Evolutionary conservation across 495 filamentous ascomycete species (phyloP), one percentile per base, ranked within the genome.

Genomic region (Lasiosphaeria miniovina): DNA sequence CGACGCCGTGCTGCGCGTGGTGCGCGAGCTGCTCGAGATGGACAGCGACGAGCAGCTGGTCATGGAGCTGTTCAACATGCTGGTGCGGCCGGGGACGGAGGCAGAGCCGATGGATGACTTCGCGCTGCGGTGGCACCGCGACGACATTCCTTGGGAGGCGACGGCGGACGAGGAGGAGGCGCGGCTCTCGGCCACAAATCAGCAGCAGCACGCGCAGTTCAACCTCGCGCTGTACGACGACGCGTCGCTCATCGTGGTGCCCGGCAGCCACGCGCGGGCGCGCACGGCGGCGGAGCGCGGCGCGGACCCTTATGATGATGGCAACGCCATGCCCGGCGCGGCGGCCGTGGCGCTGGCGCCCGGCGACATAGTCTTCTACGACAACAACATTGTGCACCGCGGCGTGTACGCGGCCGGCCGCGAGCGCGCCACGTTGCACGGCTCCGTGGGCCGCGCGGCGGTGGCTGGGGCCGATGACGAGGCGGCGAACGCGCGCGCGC

Each of bases 371-470:
- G 87, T 89, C 40, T 95, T 95, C 66, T 93, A 95, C 68, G 84
- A 95, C 72, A 93, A 90, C 61, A 93, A 95, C 74, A 93, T 95
- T 54, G 60, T 93, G 68, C 90, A 95, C 58, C 79, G 90, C 2
- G 90, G 89, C 0, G 82, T 87, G n/a, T 95, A 95, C 66, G 73
- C 77, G 4, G 74, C 67, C 0, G 64, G 58, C n/a, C 80, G 75
- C 65, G 86, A 88, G 71, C 72, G 90, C 60, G 75, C 89, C 75
- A 95, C 90, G 65, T 65, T 93, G 74, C 90, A 95, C 78, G 90
- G 90, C n/a, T 87, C 86, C 66, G 77, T 95, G 45, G 90, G 90
- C 9, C 74, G 85, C 70, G 82, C 79, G 48, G 73, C 60, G 6
- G 82, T 73, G 5, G 81, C 80, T 24, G 63, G 71, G 61, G 24